Evolutionary conservation across 1,284 basidiomycete species (phyloP).

Genomic region (Heliocybe sulcata): DNA sequence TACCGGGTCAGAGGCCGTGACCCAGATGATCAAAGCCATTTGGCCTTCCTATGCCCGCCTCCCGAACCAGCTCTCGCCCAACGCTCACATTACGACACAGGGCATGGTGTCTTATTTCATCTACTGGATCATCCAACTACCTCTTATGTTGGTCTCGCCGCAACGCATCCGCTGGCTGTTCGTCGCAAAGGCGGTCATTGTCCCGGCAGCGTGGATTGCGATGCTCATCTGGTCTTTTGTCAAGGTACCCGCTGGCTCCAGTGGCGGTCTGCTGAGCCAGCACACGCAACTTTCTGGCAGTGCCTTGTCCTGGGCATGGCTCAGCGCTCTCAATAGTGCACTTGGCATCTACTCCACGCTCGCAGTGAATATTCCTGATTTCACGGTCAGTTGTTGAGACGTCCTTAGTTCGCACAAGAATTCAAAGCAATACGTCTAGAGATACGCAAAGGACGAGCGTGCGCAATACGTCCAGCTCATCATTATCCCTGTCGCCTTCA

Average conservation of each 20-base stretch:
- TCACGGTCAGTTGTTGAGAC: constrained; percentile 36
- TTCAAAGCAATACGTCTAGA: too few species aligned
- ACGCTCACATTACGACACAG: constrained; percentile 56
- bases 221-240: constrained; percentile 73
- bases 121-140: constrained; percentile 71
- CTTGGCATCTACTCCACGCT: constrained; percentile 59
- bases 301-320: constrained; percentile 63
- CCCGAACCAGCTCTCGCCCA: constrained; percentile 53
- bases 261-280: constrained; percentile 39
- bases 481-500: constrained; percentile 68
- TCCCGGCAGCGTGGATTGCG: constrained; percentile 60
- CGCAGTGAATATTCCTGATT: constrained; percentile 72
- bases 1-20: constrained; percentile 56
- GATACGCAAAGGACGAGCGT: constrained; percentile 54
- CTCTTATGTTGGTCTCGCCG: constrained; percentile 71
- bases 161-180: constrained; percentile 72
- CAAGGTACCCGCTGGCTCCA: constrained; percentile 42
- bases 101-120: constrained; percentile 73
- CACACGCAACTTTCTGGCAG: constrained; percentile 41
- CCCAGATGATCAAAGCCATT: constrained; percentile 67
- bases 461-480: constrained; percentile 65
- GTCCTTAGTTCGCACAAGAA: too few species aligned
- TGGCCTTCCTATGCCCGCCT: constrained; percentile 65
- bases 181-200: constrained; percentile 56
- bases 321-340: constrained; percentile 63